phyloP scores from a whole-genome alignment of 2,329 filamentous ascomycete genomes.

The Seiridium unicorne region DNA sequence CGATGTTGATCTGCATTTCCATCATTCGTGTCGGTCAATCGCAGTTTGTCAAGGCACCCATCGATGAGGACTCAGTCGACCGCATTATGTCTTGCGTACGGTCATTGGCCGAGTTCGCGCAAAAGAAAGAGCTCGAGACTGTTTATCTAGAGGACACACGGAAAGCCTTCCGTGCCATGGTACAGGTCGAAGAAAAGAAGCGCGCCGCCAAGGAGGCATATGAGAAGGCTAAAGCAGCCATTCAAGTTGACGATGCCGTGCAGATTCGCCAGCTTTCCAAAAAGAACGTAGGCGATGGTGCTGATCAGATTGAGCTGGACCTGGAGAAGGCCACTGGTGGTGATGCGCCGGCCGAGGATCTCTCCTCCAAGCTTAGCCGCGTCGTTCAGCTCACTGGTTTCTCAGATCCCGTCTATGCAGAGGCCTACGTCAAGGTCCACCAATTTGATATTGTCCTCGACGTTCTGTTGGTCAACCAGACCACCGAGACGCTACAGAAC shows the following conservation, averaged over 20 bases:
- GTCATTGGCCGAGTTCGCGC: constrained; percentile 82
- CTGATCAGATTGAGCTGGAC: constrained; percentile 84
- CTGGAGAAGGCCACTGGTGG: constrained; percentile 93
- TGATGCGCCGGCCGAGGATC: constrained; percentile 77
- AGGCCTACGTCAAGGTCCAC: constrained; percentile 97
- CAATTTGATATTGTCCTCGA: constrained; percentile 98
- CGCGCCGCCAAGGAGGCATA: constrained; percentile 89
- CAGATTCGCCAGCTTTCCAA: constrained; percentile 89
- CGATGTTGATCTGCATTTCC: constrained; percentile 99
- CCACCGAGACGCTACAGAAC: constrained; percentile 93
- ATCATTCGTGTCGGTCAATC: constrained; percentile 97
- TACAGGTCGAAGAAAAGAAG: constrained; percentile 96
- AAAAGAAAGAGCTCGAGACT: constrained; percentile 86
- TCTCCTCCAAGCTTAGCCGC: constrained; percentile 90
- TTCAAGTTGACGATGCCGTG: constrained; percentile 95
- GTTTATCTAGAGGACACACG: constrained; percentile 94
- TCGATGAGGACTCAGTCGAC: constrained; percentile 98
- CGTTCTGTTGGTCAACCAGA: constrained; percentile 95
- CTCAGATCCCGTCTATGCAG: constrained; percentile 97
- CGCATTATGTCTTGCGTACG: constrained; percentile 97
- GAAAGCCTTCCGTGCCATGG: constrained; percentile 95
- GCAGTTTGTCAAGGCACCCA: constrained; percentile 96
- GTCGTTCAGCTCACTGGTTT: constrained; percentile 98
- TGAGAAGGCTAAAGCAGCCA: constrained; percentile 88
- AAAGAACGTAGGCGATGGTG: constrained; percentile 79